Evolutionary conservation across 2,329 filamentous ascomycete species (phyloP).

Genomic region (Blastomyces gilchristii): DNA sequence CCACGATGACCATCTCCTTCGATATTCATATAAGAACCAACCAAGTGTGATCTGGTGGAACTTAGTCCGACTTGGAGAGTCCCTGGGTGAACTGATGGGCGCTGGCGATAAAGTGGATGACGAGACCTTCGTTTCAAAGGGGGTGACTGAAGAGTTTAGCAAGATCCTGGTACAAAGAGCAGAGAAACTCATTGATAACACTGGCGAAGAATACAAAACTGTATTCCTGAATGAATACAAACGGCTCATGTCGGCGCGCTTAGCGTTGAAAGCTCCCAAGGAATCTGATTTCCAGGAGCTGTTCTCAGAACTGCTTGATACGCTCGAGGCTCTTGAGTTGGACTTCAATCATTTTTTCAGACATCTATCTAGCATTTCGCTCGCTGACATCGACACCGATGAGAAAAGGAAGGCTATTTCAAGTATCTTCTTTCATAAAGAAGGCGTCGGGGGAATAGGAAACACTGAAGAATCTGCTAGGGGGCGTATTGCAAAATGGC

Average conservation of each 20-base stretch:
- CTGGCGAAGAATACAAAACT: constrained; percentile 77
- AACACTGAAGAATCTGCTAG: constrained; percentile 55
- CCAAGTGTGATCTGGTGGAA: constrained; percentile 99
- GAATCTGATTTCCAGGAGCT: constrained; percentile 68
- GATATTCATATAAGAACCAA: constrained; percentile 90
- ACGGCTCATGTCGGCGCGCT: constrained; percentile 64
- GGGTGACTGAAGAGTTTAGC: constrained; percentile 59
- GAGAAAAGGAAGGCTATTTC: constrained; percentile 56
- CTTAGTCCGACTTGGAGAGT: constrained; percentile 79
- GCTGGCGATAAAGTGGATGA: constrained; percentile 63
- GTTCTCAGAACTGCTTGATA: constrained; percentile 73
- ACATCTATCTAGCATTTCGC: constrained; percentile 54
- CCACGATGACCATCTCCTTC: constrained; percentile 78
- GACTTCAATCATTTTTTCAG: constrained; percentile 96
- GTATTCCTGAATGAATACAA: constrained; percentile 88
- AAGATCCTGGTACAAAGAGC: constrained; percentile 65
- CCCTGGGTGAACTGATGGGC: constrained; percentile 78
- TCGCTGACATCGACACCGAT: constrained; percentile 55
- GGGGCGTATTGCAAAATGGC: constrained; percentile 63
- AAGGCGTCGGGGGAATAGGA: constrained; percentile 51
- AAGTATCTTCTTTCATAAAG: constrained; percentile 66
- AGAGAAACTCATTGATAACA: constrained; percentile 68
- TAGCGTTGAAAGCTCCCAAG: constrained; percentile 62
- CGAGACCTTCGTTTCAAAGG: constrained; percentile 58
- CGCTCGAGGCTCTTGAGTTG: constrained; percentile 67